These are phyloP conservation scores for Diutina rugosa DNA, from an alignment of 1,139 yeast genomes.

Conservation along the genomic window DNA sequence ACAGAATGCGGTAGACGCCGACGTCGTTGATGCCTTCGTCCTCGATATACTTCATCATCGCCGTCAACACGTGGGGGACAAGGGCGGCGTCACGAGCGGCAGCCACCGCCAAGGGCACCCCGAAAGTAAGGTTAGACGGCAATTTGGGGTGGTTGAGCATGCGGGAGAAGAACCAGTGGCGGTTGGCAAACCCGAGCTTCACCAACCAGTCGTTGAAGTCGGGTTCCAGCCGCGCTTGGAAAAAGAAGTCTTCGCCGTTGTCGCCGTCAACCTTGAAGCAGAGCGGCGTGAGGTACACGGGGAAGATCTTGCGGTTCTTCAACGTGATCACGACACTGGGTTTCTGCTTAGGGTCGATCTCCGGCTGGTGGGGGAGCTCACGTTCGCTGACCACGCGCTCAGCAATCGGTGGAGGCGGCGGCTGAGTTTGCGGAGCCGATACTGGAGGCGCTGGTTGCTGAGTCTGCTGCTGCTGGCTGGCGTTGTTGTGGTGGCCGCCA, in stretches of 20 bases:
- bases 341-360: conserved; percentile 35
- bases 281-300: conserved; percentile 37
- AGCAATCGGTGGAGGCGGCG: background rate
- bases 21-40: conserved; percentile 77
- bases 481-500: background rate
- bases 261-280: conserved; percentile 53
- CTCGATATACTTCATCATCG: conserved; percentile 64
- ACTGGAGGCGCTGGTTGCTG: background rate
- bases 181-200: conserved; percentile 31
- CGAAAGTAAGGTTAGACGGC: conserved; percentile 47
- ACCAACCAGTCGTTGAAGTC: conserved; percentile 73
- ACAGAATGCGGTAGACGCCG: conserved; percentile 86
- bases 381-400: background rate
- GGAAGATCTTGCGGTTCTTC: conserved; percentile 36
- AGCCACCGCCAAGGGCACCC: conserved; percentile 71
- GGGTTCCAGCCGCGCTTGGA: conserved; percentile 54
- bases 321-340: conserved; percentile 47
- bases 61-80: conserved; percentile 55
- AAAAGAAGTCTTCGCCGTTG: conserved; percentile 39
- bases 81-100: conserved; percentile 56
- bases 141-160: conserved; percentile 18
- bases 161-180: conserved; percentile 45
- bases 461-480: background rate
- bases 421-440: background rate
- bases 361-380: conserved; percentile 3